A percentile compares a stretch with the other conserved stretches of the same genome.
Evolutionary conservation across 1,284 basidiomycete species (phyloP).

Genomic region (Hemileia vastatrix): DNA sequence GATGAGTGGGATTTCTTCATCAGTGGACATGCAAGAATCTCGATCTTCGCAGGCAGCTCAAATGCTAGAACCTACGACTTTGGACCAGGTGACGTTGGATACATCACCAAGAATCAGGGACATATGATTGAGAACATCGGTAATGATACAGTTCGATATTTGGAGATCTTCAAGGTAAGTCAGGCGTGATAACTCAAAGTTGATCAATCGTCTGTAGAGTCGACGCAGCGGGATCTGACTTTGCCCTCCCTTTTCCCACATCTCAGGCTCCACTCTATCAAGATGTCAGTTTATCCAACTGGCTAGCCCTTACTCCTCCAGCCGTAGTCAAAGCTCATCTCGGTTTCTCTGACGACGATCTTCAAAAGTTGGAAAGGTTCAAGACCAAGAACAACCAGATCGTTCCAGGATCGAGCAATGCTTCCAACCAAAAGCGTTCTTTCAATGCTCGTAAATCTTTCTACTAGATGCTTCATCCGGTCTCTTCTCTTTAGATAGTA

Average conservation of each 20-base stretch:
- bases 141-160: slow-evolving; percentile 54
- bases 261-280: slow-evolving; percentile 3
- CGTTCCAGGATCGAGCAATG: not conserved
- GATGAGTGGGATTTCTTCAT: slow-evolving; percentile 42
- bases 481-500: too few relatives aligned
- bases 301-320: slow-evolving; percentile 26
- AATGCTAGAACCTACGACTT: slow-evolving; percentile 62
- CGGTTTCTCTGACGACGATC: slow-evolving; percentile 10
- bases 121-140: slow-evolving; percentile 65
- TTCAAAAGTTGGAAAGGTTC: slow-evolving; percentile 15
- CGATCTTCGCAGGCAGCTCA: slow-evolving; percentile 55
- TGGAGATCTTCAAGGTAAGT: slow-evolving; percentile 59
- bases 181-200: too few relatives aligned
- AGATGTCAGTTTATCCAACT: slow-evolving; percentile 25
- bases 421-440: not conserved
- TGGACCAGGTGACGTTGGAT: slow-evolving; percentile 58
- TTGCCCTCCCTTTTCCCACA: not conserved
- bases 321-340: slow-evolving; percentile 5
- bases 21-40: slow-evolving; percentile 53
- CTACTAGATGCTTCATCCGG: not conserved
- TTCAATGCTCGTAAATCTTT: not conserved
- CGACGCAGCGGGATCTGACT: not conserved
- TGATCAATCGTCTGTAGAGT: slow-evolving; percentile 31
- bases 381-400: slow-evolving; percentile 11
- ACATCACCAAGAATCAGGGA: slow-evolving; percentile 49